Percentiles rank a stretch among this genome's conserved stretches.
phyloP scores from a whole-genome alignment of 2,329 filamentous ascomycete genomes.

The Claviceps sp. region DNA sequence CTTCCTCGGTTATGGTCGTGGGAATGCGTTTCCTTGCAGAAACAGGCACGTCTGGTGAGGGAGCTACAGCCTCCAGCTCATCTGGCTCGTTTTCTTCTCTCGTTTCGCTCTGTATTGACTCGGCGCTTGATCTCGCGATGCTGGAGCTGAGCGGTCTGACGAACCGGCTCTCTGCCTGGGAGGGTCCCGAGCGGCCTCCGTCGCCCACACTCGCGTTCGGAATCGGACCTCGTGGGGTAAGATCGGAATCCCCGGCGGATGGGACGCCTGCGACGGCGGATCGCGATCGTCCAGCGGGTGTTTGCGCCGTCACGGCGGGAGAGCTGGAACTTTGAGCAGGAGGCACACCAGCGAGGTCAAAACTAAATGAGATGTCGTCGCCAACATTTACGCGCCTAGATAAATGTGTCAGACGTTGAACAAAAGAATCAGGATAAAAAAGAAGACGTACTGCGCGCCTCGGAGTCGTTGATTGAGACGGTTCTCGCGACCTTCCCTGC shows the following conservation, averaged over 20 bases:
- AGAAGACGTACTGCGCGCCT: slow-evolving; percentile 43
- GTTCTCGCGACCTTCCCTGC: slow-evolving; percentile 41
- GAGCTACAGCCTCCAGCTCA: slow-evolving; percentile 1
- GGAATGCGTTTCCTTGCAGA: slow-evolving; percentile 6
- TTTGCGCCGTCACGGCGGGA: slow-evolving; percentile 2
- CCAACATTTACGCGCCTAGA: slow-evolving; percentile 41
- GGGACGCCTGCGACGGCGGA: neutral
- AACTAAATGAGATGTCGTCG: slow-evolving; percentile 47
- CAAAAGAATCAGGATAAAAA: neutral
- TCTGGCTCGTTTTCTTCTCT: neutral
- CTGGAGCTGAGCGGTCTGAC: slow-evolving; percentile 5
- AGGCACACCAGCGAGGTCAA: slow-evolving; percentile 32
- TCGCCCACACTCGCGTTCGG: neutral
- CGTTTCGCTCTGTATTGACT: neutral
- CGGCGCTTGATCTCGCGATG: slow-evolving; percentile 1
- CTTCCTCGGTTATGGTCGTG: slow-evolving; percentile 10
- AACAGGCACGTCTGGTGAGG: slow-evolving; percentile 6
- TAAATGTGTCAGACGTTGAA: slow-evolving; percentile 5
- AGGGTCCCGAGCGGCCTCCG: neutral
- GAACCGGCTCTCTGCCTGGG: neutral
- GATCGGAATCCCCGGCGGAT: neutral
- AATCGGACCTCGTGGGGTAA: neutral
- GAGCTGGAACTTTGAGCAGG: slow-evolving; percentile 9
- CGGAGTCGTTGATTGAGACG: slow-evolving; percentile 52
- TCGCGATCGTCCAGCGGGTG: neutral